Evolutionary conservation across 2,329 filamentous ascomycete genomes (phyloP), one percentile per base, ranked within the genome.

Genomic region (Talaromyces funiculosus): DNA sequence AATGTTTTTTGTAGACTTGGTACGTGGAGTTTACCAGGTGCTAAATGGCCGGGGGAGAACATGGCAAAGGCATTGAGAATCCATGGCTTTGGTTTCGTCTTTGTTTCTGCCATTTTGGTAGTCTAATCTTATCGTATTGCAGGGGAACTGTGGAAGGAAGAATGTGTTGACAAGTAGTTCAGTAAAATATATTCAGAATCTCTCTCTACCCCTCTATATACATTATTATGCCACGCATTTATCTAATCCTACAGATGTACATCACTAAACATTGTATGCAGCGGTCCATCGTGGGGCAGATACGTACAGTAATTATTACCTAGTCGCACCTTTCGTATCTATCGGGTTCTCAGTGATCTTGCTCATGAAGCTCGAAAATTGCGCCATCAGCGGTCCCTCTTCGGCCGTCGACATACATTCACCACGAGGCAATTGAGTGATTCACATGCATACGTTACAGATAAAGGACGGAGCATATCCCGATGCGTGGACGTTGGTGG

Each of bases 41-140:
- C 75, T 37, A 80, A 66, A 64, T 80, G 78, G 2, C 73, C 73
- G n/a, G 77, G 77, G 1, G 77, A 73, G 49, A 78, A 74, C 78
- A 80, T 80, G 2, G 75, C 76, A 61, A 80, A 80, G 16, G 78
- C 77, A 64, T 80, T 80, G 70, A 80, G 74, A 26, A 62, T 62
- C 53, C 53, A 57, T 51, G 47, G 47, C 29, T 51, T 51, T 4
- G 43, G 55, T 22, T 55, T 59, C 22, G 37, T 12, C 12, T 56
- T 59, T 29, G 37, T 12, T 29, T 56, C 59, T 51, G 60, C 40
- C 60, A 61, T 61, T 18, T n/a, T n/a, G n/a, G n/a, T n/a, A n/a
- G n/a, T n/a, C n/a, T n/a, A n/a, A n/a, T n/a, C n/a, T n/a, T n/a
- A n/a, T n/a, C n/a, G n/a, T n/a, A n/a, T n/a, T n/a, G n/a, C n/a